These are phyloP conservation scores for Leucosporidium yakuticum DNA, from an alignment of 768 basidiomycete species.

Conservation along the genomic window DNA sequence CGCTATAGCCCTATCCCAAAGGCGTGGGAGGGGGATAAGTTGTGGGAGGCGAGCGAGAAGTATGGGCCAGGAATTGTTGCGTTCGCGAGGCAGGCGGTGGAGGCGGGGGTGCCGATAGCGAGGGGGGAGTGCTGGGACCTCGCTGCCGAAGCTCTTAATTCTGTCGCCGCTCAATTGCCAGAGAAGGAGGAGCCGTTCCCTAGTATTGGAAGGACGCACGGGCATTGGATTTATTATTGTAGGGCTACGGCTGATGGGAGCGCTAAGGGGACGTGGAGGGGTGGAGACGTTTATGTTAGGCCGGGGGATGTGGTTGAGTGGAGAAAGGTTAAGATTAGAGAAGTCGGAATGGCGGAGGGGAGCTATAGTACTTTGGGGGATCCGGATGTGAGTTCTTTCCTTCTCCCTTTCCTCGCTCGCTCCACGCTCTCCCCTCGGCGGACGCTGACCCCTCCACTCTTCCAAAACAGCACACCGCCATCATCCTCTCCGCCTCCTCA, in stretches of 20 bases:
- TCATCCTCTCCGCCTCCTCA: constrained; percentile 48
- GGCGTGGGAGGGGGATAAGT: constrained; percentile 36
- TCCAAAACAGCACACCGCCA: constrained; percentile 49
- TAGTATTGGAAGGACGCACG: constrained; percentile 53
- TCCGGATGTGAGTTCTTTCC: constrained; percentile 45
- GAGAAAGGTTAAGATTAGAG: constrained; percentile 46
- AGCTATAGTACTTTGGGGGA: constrained; percentile 45
- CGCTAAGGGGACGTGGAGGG: constrained; percentile 12
- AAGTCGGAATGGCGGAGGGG: constrained; percentile 24
- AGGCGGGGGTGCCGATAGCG: constrained; percentile 48
- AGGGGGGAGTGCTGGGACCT: constrained; percentile 52
- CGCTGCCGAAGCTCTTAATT: constrained; percentile 51
- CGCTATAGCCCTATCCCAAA: constrained; percentile 9
- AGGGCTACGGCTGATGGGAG: constrained; percentile 49
- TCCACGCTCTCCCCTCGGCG: no score
- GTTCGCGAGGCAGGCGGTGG: constrained; percentile 51
- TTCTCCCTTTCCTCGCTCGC: not conserved
- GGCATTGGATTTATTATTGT: constrained; percentile 54
- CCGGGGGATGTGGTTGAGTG: constrained; percentile 57
- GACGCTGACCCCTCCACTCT: no score
- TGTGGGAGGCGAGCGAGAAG: constrained; percentile 49
- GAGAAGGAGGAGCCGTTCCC: constrained; percentile 51
- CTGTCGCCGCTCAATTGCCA: constrained; percentile 45
- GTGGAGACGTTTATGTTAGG: constrained; percentile 52
- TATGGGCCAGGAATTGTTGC: constrained; percentile 53